These are phyloP conservation scores for Fagopyrum esculentum DNA, from an alignment of 148 eudicot genomes.

Conservation along the genomic window DNA sequence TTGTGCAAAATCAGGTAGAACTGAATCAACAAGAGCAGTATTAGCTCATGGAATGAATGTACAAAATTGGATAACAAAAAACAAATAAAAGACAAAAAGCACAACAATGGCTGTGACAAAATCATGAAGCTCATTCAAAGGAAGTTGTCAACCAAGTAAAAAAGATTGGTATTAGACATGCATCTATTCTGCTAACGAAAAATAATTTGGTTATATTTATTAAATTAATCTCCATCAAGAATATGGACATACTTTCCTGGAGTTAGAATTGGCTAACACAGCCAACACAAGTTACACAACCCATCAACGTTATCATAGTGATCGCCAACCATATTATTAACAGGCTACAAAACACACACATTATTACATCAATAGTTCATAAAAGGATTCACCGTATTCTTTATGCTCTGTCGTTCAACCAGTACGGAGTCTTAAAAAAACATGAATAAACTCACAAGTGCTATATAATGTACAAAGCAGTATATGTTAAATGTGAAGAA, in stretches of 20 bases:
- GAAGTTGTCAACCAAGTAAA: neutral
- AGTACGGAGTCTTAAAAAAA: neutral
- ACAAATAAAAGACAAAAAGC: neutral
- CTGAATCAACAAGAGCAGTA: constrained; percentile 36
- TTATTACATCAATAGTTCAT: neutral
- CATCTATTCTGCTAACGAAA: neutral
- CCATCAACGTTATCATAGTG: neutral
- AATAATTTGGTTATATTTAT: neutral
- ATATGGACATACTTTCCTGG: neutral
- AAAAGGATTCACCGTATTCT: neutral
- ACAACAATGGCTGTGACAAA: neutral
- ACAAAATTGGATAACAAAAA: neutral
- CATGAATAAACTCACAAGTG: neutral
- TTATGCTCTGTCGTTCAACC: neutral
- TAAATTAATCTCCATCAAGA: constrained; percentile 1
- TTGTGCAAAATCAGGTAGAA: constrained; percentile 92
- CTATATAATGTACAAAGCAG: neutral
- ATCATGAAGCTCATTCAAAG: neutral
- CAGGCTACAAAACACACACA: neutral
- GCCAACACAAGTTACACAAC: neutral
- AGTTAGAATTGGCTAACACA: neutral
- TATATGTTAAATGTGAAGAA: neutral
- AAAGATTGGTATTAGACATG: neutral
- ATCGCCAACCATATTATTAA: neutral
- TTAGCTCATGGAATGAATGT: neutral